Conservation (phyloP, 2,329 filamentous ascomycete genomes). For the Phyllosticta citribraziliensis region DNA sequence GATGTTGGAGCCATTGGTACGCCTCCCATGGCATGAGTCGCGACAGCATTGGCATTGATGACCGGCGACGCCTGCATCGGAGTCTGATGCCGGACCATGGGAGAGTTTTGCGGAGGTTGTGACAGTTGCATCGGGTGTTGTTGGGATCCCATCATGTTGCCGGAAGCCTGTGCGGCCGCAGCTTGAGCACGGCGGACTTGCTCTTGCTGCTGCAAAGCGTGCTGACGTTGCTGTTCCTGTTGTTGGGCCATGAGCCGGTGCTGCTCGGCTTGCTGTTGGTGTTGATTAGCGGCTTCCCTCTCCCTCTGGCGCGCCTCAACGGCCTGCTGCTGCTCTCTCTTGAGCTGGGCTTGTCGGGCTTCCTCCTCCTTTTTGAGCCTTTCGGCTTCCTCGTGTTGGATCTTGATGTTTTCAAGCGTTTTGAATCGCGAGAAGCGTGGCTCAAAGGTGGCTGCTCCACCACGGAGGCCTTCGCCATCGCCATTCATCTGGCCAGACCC, state of each 20-base stretch:
- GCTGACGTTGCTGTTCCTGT: slow-evolving; percentile 14
- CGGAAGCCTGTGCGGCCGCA: slow-evolving; percentile 21
- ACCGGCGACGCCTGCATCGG: slow-evolving; percentile 38
- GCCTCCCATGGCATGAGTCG: slow-evolving; percentile 29
- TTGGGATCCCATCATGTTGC: slow-evolving; percentile 12
- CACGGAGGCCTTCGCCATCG: slow-evolving; percentile 55
- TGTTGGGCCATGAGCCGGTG: slow-evolving; percentile 13
- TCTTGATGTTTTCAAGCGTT: slow-evolving; percentile 74
- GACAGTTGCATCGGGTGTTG: slow-evolving; percentile 28
- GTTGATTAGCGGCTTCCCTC: background rate
- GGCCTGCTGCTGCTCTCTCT: slow-evolving; percentile 15
- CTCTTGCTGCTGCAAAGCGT: slow-evolving; percentile 5
- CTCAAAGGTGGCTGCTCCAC: slow-evolving; percentile 65
- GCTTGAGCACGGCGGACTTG: slow-evolving; percentile 14
- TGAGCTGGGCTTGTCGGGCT: slow-evolving; percentile 38
- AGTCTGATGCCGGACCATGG: slow-evolving; percentile 39
- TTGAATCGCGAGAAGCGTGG: slow-evolving; percentile 87
- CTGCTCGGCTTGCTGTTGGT: slow-evolving; percentile 14
- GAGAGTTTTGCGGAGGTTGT: slow-evolving; percentile 59
- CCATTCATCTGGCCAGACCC: slow-evolving; percentile 48
- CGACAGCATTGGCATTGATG: slow-evolving; percentile 21
- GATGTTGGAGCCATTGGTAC: slow-evolving; percentile 35
- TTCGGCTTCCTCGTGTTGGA: slow-evolving; percentile 65
- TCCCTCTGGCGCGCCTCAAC: slow-evolving; percentile 13
- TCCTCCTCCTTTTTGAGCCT: slow-evolving; percentile 40